These are phyloP conservation scores for Boechera stricta DNA, from an alignment of 345 rosid genomes.

Conservation along the genomic window DNA sequence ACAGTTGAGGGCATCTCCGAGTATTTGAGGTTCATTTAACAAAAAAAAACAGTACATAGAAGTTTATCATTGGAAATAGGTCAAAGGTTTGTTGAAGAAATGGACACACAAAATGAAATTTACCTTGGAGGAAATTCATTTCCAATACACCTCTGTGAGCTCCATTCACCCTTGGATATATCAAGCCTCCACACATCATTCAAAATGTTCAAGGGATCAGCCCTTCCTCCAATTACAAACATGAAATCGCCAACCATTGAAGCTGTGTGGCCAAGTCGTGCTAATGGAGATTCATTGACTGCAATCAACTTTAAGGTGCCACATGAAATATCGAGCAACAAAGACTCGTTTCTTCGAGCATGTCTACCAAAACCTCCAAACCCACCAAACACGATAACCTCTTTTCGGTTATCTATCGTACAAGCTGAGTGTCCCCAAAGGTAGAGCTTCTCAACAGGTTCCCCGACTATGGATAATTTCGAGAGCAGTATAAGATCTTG, in stretches of 20 bases:
- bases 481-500: constrained; percentile 51
- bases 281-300: constrained; percentile 59
- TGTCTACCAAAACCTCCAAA: constrained; percentile 95
- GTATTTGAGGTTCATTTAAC: not conserved
- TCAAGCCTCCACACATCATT: constrained; percentile 79
- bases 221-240: constrained; percentile 88
- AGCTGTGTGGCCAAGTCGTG: constrained; percentile 85
- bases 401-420: constrained; percentile 42
- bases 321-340: constrained; percentile 63
- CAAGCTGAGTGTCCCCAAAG: constrained; percentile 93
- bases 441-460: constrained; percentile 76
- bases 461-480: constrained; percentile 57
- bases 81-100: not conserved
- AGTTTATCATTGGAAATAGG: not conserved
- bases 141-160: constrained; percentile 57
- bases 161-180: constrained; percentile 61
- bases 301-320: constrained; percentile 55
- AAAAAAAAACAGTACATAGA: not conserved
- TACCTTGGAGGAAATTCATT: constrained; percentile 73
- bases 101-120: constrained; percentile 17
- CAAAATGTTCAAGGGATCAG: constrained; percentile 73
- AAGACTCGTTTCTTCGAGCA: constrained; percentile 75
- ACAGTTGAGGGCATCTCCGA: not conserved
- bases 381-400: constrained; percentile 80
- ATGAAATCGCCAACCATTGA: constrained; percentile 66